These are phyloP conservation scores for Zostera marina DNA, from an alignment of 116 monocot species.

Conservation along the genomic window DNA sequence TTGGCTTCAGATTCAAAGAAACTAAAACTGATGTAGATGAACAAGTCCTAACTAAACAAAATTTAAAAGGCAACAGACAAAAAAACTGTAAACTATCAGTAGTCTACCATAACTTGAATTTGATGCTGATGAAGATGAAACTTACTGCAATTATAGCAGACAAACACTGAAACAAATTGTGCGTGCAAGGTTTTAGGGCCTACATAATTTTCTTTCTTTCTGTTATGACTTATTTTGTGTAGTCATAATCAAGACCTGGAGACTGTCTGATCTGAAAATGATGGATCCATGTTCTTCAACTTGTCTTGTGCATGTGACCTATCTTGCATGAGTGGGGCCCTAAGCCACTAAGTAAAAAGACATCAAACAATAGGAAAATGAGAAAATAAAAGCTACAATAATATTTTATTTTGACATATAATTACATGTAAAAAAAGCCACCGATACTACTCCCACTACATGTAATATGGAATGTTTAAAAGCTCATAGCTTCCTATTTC, in stretches of 20 bases:
- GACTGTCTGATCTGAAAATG: neutral
- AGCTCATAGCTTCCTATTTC: no score
- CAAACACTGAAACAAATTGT: neutral
- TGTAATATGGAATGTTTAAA: no score
- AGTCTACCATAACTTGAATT: neutral
- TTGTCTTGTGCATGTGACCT: neutral
- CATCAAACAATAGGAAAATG: neutral
- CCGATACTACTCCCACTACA: no score
- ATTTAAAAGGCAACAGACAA: no score
- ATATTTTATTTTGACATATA: neutral
- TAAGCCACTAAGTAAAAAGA: neutral
- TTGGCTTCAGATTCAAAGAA: no score
- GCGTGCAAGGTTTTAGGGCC: neutral
- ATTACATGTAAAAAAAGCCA: neutral
- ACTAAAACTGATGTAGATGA: no score
- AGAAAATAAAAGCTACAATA: neutral
- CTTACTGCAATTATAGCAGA: neutral
- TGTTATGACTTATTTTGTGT: neutral
- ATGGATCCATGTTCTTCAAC: neutral
- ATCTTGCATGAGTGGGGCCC: neutral
- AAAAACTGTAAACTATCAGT: no score
- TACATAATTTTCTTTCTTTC: neutral
- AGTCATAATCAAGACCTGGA: neutral
- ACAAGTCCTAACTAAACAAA: no score
- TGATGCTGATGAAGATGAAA: neutral